Conservation (phyloP, 257 asterid genomes). For the Galeopsis tetrahit region DNA sequence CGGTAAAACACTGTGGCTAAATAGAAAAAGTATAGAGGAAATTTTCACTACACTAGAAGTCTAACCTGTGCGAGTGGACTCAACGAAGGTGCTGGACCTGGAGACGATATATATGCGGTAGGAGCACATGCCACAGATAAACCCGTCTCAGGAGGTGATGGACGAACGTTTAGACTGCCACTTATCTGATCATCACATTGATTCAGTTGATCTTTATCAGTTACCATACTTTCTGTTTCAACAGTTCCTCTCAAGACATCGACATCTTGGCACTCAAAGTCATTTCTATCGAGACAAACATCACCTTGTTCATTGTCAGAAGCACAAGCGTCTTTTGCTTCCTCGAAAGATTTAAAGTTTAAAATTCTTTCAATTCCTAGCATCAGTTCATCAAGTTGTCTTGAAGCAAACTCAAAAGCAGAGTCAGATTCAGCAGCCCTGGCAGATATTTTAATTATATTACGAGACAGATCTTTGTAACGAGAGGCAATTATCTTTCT, state of each 20-base stretch:
- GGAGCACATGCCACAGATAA: conserved; percentile 53
- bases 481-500: conserved; percentile 52
- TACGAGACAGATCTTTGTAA: conserved; percentile 55
- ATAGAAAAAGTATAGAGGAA: neutral
- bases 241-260: conserved; percentile 45
- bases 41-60: conserved; percentile 20
- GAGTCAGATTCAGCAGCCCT: conserved; percentile 62
- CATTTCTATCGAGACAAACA: conserved; percentile 44
- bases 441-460: conserved; percentile 57
- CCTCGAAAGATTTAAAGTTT: conserved; percentile 48
- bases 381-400: conserved; percentile 60
- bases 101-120: conserved; percentile 53
- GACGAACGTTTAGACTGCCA: conserved; percentile 35
- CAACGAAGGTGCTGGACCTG: conserved; percentile 48
- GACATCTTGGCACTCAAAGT: conserved; percentile 44
- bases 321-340: conserved; percentile 41
- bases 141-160: conserved; percentile 44
- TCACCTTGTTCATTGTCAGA: conserved; percentile 42
- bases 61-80: conserved; percentile 60
- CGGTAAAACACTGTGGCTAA: conserved; percentile 20
- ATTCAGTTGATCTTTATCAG: conserved; percentile 47
- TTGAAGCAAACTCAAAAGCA: conserved; percentile 63
- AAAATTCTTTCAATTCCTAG: conserved; percentile 60
- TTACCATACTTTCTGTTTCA: conserved; percentile 44
- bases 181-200: conserved; percentile 41